A percentile compares a stretch with the other conserved stretches of the same genome.
phyloP scores from a whole-genome alignment of 306 rosid species.

The Acacia melanoxylon region DNA sequence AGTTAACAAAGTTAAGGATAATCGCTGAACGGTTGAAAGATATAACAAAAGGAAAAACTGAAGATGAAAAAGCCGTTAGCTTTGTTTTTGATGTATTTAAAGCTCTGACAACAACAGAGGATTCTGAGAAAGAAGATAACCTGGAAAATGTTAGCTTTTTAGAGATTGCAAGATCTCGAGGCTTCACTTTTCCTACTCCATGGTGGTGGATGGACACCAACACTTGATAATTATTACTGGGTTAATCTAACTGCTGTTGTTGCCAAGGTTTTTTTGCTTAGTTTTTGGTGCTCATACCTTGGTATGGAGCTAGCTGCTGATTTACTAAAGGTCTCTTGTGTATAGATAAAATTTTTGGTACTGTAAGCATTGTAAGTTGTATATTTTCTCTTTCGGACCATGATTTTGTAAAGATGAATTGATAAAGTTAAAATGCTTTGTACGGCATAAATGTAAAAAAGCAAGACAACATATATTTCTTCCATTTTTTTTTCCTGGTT shows the following conservation, averaged over 20 bases:
- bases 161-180: constrained; percentile 27
- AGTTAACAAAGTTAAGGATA: neutral
- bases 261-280: neutral
- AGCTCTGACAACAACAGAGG: neutral
- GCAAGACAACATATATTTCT: neutral
- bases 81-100: constrained; percentile 35
- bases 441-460: neutral
- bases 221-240: neutral
- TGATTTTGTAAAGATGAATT: too few species aligned
- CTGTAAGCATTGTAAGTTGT: too few species aligned
- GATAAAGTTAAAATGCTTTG: neutral
- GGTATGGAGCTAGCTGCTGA: neutral
- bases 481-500: neutral
- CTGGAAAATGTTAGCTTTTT: neutral
- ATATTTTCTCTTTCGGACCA: too few species aligned
- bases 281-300: neutral
- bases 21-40: neutral
- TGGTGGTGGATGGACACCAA: constrained; percentile 29
- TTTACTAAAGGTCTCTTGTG: neutral
- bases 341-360: too few species aligned
- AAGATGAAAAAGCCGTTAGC: neutral
- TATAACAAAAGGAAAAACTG: neutral
- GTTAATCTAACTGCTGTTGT: neutral
- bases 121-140: neutral
- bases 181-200: constrained; percentile 47